Base-by-base conservation (phyloP, 305 asterid genomes). In the Plantago coronopus region DNA sequence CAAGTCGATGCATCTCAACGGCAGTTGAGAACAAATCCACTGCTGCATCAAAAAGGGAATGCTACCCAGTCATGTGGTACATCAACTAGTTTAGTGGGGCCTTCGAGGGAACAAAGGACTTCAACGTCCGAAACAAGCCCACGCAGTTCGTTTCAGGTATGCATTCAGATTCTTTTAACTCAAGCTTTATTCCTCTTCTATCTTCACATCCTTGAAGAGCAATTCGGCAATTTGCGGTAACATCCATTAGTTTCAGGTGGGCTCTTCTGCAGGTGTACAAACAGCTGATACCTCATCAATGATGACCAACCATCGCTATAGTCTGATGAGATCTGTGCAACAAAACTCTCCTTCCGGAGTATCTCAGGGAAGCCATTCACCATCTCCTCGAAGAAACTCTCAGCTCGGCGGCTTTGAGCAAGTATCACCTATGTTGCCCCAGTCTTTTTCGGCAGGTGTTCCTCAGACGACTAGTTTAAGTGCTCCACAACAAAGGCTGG, bases 1-100 rank as follows among this genome's bases (percentile, higher is more conserved):
- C 42, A 10, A 25, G 42, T 25, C 40, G 31, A 53, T 37, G 19
- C 58, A 0, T 53, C 58, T 53, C 11, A 14, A 6, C n/a, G 19
- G 27, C 58, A 53, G 37, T 49, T 72, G 60, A 59, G 44, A 51
- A 63, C 79, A 15, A 9, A 54, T 69, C 7, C 40, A 12, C 11
- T 5, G 14, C n/a, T 17, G 27, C 58, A 53, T 7, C 84, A 71
- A 60, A 71, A 63, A 55, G 75, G 54, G 31, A 64, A 48, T 55
- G 47, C 22, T 49, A 46, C 47, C 17, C 81, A 68, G 66, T 58
- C 65, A 40, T 59, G 59, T 48, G 61, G 64, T 48, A 14, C 69
- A 21, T 62, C 65, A 27, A 31, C 65, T 16, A 56, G 59, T 64
- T 48, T 65, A 37, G 34, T 61, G n/a, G 68, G 11, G 12, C 40